Evolutionary conservation across 148 eudicot genomes (phyloP), one percentile per base, ranked within the genome.

Genomic region (Cornus florida): DNA sequence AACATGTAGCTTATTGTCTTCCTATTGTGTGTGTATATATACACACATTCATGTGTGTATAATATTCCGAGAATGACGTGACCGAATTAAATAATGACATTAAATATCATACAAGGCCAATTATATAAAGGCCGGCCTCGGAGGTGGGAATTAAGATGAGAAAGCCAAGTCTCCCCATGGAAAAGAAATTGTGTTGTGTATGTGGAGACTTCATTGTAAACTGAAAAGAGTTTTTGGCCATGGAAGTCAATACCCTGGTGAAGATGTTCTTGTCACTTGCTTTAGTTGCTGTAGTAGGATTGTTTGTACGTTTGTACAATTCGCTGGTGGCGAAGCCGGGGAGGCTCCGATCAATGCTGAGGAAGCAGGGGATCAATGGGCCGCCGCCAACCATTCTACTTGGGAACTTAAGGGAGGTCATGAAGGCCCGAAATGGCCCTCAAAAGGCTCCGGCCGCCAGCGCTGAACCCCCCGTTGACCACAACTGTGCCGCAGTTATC

Each of bases 281-380:
- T 28, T 31, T 73, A n/a, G 39, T 73, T 12, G 65, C 39, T 50
- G 32, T 53, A 6, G 32, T 6, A 11, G 75, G 64, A n/a, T 56
- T 73, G 65, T 13, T 73, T 13, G 7, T 73, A 19, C 75, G 65
- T 20, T 2, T 73, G 39, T 73, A 73, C 39, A 50, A 17, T 8
- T 6, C 65, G 39, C n/a, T 73, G 65, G 75, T 53, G 39, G 39
- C 13, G 35, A 41, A 74, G 46, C 76, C 67, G 10, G 76, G 38
- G 67, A 62, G 67, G 67, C 76, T 74, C 46, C 48, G 76, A 4
- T 4, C 46, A 2, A 57, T 6, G 67, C 73, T 77, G 67, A 24
- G 53, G 67, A 69, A 69, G 13, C 74, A 77, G 22, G 80, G 80
- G 48, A 77, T 77, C n/a, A 70, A 50, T 2, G 80, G 80, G 9